Percentiles rank a stretch among this genome's conserved stretches.
phyloP scores from a whole-genome alignment of 176 grass and related monocot species.

The Chloris gayana region DNA sequence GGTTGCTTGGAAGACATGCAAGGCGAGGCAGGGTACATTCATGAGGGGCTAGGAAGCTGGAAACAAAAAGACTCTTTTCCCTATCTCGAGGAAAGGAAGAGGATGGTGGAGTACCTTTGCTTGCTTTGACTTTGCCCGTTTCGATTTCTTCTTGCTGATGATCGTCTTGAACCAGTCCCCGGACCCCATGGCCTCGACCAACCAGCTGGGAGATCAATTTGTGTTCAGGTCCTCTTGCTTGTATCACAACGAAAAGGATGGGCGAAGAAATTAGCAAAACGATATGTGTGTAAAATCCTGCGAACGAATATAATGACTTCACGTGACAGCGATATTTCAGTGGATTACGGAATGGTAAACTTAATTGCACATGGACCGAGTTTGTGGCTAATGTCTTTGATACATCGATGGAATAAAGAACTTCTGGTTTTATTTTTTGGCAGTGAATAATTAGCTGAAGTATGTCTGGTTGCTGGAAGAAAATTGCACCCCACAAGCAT shows the following conservation, averaged over 20 bases:
- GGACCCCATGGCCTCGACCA: slow-evolving; percentile 66
- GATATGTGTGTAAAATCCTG: not conserved
- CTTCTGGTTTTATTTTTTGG: not conserved
- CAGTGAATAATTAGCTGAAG: not conserved
- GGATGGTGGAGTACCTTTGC: slow-evolving; percentile 52
- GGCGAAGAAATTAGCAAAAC: not conserved
- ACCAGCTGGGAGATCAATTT: slow-evolving; percentile 23
- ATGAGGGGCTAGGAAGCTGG: not conserved
- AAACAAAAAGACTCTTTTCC: not conserved
- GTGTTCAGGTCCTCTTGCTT: slow-evolving; percentile 24
- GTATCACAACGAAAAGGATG: slow-evolving; percentile 28
- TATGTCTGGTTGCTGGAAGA: not conserved
- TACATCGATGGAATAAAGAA: not conserved
- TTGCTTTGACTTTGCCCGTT: slow-evolving; percentile 57
- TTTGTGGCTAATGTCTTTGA: slow-evolving; percentile 14
- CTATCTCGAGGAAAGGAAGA: not conserved
- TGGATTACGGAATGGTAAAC: not conserved
- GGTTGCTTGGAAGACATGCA: slow-evolving; percentile 55
- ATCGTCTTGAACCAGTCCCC: slow-evolving; percentile 93
- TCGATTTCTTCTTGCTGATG: slow-evolving; percentile 82
- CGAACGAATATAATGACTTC: not conserved
- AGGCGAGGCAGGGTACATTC: slow-evolving; percentile 30
- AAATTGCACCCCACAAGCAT: slow-evolving; percentile 8
- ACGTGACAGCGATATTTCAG: slow-evolving; percentile 27
- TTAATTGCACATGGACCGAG: not conserved